Base-by-base conservation (phyloP, 768 basidiomycete species). In the Xerocomellus intermedius region DNA sequence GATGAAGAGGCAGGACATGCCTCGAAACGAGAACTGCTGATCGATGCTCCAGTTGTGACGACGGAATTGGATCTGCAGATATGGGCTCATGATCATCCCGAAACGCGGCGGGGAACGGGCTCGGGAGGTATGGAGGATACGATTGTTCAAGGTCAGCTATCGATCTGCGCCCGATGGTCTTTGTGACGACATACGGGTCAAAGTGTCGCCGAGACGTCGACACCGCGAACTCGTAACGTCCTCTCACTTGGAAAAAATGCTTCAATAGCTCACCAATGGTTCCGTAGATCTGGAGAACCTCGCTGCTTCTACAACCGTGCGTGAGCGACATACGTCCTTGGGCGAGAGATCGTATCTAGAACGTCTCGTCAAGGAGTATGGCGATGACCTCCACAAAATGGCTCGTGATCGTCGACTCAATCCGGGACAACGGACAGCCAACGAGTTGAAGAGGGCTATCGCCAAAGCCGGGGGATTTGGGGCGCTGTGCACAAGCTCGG, bases 381-480 rank as follows among this genome's bases (percentile, higher is more conserved):
- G 86, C 2, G 73, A 77, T 30, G 86, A 98, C 73, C 73, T 86
- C 22, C 79, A 82, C 28, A 76, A 72, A 46, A 98, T 97, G 94
- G 83, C 84, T 12, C 76, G 78, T 61, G 95, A 98, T 73, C 75
- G 84, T 55, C 86, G 79, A 71, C 69, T 89, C 55, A 98, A 98
- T 69, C 73, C 81, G 16, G 86, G 85, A 70, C 96, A 98, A 74
- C 82, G 87, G 66, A 97, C 94, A 2, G 80, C 77, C 32, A 94
- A 91, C 17, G 85, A 93, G 74, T 69, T 98, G 64, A 75, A 69
- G 63, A 77, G 84, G 66, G 86, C 83, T 30, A 73, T 90, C 56
- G 73, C 69, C 58, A 82, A 80, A 65, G 82, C 84, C 33, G 81
- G 83, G 13, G 75, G 75, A 19, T 64, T 81, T 53, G 73, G 52